A percentile compares a stretch with the other conserved stretches of the same genome.
phyloP scores from a whole-genome alignment of 768 basidiomycete species.

The Suillus ampliporus region DNA sequence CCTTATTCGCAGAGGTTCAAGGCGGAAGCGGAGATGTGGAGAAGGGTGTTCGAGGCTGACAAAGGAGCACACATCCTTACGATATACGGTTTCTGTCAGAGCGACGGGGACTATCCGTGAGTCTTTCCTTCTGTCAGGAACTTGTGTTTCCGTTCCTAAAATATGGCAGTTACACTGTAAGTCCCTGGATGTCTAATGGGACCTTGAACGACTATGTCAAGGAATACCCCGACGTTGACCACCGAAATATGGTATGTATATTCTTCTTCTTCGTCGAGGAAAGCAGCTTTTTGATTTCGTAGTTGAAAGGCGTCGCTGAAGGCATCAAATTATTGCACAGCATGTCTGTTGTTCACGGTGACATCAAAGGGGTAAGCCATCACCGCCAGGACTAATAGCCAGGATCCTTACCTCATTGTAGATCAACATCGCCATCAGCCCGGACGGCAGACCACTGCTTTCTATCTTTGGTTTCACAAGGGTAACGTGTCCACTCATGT shows the following conservation, averaged over 20 bases:
- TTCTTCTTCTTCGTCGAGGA: neutral
- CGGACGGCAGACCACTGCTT: constrained; percentile 52
- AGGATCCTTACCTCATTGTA: constrained; percentile 22
- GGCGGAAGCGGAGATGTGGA: constrained; percentile 60
- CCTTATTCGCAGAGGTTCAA: constrained; percentile 48
- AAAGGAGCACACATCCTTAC: constrained; percentile 57
- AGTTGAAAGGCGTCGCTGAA: constrained; percentile 53
- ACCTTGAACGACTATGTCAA: constrained; percentile 54
- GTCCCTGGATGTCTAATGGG: constrained; percentile 61
- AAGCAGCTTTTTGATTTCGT: constrained; percentile 4
- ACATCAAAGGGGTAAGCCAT: constrained; percentile 53
- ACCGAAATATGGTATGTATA: constrained; percentile 45
- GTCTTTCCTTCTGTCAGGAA: constrained; percentile 14
- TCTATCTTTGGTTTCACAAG: constrained; percentile 64
- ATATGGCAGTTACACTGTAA: constrained; percentile 56
- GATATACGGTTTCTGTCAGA: constrained; percentile 61
- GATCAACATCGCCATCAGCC: constrained; percentile 56
- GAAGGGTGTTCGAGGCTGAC: constrained; percentile 57
- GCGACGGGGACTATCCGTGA: constrained; percentile 61
- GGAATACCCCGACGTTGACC: constrained; percentile 47
- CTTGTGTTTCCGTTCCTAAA: constrained; percentile 9
- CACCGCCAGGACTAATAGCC: neutral
- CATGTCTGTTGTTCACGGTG: constrained; percentile 63
- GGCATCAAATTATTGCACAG: constrained; percentile 56
- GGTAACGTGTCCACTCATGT: constrained; percentile 31